phyloP scores from a whole-genome alignment of 768 basidiomycete species.

The Hemileccinum impolitum region DNA sequence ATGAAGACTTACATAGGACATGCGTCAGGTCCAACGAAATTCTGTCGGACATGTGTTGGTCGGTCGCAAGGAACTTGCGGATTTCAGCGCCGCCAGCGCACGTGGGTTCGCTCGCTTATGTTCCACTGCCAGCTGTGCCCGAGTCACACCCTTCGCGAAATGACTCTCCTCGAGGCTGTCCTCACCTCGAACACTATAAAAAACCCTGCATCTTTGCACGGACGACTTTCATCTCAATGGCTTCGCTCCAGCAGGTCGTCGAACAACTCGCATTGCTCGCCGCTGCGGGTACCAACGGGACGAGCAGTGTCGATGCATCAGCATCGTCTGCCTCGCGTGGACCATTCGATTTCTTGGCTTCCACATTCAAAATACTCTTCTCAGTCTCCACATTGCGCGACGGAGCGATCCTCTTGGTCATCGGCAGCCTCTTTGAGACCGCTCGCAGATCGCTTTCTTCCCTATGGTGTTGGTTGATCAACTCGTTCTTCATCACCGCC shows the following conservation, averaged over 20 bases:
- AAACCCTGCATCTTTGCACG: neutral
- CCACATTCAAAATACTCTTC: conserved; percentile 43
- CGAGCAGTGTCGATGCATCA: conserved; percentile 12
- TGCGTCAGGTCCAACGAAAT: conserved; percentile 64
- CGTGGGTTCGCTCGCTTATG: too few relatives aligned
- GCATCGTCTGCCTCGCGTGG: conserved; percentile 9
- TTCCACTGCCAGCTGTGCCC: too few relatives aligned
- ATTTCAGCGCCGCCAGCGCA: too few relatives aligned
- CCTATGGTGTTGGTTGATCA: conserved; percentile 42
- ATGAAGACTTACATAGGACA: conserved; percentile 50
- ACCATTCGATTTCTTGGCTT: conserved; percentile 28
- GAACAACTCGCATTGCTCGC: conserved; percentile 27
- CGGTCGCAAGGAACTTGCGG: neutral
- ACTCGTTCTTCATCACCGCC: conserved; percentile 61
- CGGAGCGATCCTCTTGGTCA: conserved; percentile 59
- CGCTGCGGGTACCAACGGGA: conserved; percentile 12
- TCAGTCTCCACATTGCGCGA: conserved; percentile 56
- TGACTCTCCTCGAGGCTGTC: too few relatives aligned
- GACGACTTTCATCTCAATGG: conserved; percentile 7
- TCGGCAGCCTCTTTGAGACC: conserved; percentile 62
- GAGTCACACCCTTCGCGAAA: too few relatives aligned
- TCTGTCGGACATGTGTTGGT: conserved; percentile 17
- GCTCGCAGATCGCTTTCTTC: conserved; percentile 45
- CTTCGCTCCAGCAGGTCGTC: conserved; percentile 28
- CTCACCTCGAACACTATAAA: conserved; percentile 15